Evolutionary conservation across 1,139 yeast genomes (phyloP).

Genomic region (Kodamaea alishanica): DNA sequence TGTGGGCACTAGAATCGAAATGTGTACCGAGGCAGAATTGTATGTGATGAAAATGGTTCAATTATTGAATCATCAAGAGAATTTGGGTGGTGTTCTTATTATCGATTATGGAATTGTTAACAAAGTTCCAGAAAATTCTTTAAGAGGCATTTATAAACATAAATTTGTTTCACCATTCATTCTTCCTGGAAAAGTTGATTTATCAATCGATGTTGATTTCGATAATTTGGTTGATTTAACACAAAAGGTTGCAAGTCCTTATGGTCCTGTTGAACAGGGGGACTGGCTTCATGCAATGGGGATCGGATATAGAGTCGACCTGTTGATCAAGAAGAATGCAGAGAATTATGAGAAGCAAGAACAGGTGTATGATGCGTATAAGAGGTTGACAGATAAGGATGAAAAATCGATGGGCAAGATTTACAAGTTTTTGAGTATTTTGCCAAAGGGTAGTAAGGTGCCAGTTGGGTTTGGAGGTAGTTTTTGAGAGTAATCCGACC

Average conservation of each 20-base stretch:
- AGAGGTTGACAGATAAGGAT: conserved; percentile 60
- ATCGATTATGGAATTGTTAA: conserved; percentile 74
- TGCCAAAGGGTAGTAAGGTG: conserved; percentile 43
- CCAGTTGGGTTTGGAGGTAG: conserved; percentile 36
- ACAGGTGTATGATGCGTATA: conserved; percentile 54
- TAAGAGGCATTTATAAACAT: conserved; percentile 73
- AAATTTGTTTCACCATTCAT: conserved; percentile 73
- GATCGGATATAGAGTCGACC: conserved; percentile 66
- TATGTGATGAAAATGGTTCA: conserved; percentile 47
- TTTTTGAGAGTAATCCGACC: neutral
- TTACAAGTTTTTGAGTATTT: conserved; percentile 67
- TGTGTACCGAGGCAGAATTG: conserved; percentile 70
- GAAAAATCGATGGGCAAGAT: conserved; percentile 71
- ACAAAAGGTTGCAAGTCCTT: conserved; percentile 22
- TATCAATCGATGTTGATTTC: conserved; percentile 84
- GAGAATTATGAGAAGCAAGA: conserved; percentile 36
- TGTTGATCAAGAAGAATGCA: conserved; percentile 35
- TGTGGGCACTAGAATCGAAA: conserved; percentile 59
- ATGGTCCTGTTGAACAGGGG: conserved; percentile 73
- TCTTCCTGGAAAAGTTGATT: conserved; percentile 75
- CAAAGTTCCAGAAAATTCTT: conserved; percentile 62
- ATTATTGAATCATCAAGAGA: conserved; percentile 29
- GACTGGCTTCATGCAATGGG: conserved; percentile 80
- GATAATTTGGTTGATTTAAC: conserved; percentile 42
- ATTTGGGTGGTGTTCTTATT: conserved; percentile 62